A percentile compares a stretch with the other conserved stretches of the same genome.
Evolutionary conservation across 2,329 filamentous ascomycete genomes (phyloP).

Genomic region (Sordariomycetes sp.): DNA sequence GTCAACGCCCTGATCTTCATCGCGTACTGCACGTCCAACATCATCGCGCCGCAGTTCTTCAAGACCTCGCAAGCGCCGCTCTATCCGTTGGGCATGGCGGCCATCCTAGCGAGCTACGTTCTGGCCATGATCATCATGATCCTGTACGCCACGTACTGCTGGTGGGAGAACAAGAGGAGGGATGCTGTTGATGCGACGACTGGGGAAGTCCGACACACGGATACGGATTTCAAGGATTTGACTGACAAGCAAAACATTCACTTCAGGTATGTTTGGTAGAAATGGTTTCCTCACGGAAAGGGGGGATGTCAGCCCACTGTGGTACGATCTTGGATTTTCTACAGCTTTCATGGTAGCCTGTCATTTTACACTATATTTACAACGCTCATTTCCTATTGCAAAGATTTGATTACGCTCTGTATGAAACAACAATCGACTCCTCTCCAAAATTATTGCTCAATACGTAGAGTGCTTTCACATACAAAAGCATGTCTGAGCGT

Average conservation of each 20-base stretch:
- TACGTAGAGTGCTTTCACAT: too few species aligned
- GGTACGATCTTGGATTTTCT: too few species aligned
- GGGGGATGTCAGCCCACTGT: too few species aligned
- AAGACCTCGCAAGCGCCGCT: slow-evolving; percentile 18
- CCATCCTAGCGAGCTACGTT: slow-evolving; percentile 13
- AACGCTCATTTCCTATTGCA: too few species aligned
- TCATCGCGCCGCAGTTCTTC: slow-evolving; percentile 31
- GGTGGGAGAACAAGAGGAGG: slow-evolving; percentile 19
- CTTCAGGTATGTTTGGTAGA: slow-evolving; percentile 15
- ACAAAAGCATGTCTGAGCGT: too few species aligned
- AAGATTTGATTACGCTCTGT: too few species aligned
- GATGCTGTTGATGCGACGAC: slow-evolving; percentile 7
- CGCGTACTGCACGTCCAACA: slow-evolving; percentile 29
- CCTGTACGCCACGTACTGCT: slow-evolving; percentile 17
- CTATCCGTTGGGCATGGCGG: slow-evolving; percentile 20
- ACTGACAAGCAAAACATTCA: slow-evolving; percentile 23
- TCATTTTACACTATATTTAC: too few species aligned
- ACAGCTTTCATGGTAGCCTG: too few species aligned
- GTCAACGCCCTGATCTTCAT: slow-evolving; percentile 35
- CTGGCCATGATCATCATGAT: slow-evolving; percentile 18
- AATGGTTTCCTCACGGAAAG: too few species aligned
- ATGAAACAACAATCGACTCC: too few species aligned
- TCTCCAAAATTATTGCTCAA: too few species aligned
- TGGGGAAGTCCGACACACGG: slow-evolving; percentile 8
- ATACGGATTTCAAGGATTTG: slow-evolving; percentile 23